A percentile compares a stretch with the other conserved stretches of the same genome.
phyloP scores from a whole-genome alignment of 2,329 filamentous ascomycete species.

The Fusarium keratoplasticum region DNA sequence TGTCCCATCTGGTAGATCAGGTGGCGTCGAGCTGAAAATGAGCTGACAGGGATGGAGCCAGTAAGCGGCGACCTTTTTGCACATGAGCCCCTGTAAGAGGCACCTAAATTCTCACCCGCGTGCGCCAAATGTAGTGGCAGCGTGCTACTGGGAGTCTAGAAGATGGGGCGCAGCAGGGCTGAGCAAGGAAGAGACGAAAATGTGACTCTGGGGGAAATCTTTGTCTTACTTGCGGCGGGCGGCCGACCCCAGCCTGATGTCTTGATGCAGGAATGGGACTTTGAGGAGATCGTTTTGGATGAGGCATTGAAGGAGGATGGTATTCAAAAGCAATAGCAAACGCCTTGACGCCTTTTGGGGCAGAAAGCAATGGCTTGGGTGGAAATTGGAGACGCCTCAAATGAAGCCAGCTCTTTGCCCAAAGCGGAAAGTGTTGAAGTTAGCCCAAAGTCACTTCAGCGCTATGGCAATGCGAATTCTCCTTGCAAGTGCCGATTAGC shows the following conservation, averaged over 20 bases:
- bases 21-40: slow-evolving; percentile 25
- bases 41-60: background rate
- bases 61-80: background rate
- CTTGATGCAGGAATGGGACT: background rate
- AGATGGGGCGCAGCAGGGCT: background rate
- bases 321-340: background rate
- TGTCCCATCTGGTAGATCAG: background rate
- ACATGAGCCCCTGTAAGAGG: background rate
- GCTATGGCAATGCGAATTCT: background rate
- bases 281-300: background rate
- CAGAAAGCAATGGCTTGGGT: background rate
- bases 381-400: background rate
- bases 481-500: background rate
- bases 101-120: slow-evolving; percentile 22
- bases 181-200: background rate
- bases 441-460: background rate
- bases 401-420: background rate
- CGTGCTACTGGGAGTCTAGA: background rate
- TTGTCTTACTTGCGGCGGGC: background rate
- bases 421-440: background rate
- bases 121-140: background rate
- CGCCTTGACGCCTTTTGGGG: background rate
- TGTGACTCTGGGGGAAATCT: background rate
- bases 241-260: background rate
- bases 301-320: background rate